Conservation (phyloP, 768 basidiomycete species). For the Amanita rimosa region DNA sequence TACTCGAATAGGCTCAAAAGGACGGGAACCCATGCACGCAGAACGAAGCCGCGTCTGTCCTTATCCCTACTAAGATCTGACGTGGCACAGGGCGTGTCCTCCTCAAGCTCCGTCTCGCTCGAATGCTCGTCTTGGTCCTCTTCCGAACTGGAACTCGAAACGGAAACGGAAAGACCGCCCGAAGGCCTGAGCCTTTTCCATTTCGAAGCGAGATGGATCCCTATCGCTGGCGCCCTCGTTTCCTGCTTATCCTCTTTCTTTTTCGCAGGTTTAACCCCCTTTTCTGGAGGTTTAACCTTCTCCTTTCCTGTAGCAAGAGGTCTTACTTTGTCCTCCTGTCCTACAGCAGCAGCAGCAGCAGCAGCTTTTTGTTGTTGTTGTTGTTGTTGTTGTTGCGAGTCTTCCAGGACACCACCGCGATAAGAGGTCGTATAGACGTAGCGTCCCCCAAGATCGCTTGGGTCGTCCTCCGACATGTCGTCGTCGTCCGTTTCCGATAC, state of each 20-base stretch:
- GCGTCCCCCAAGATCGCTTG: neutral
- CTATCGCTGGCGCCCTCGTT: neutral
- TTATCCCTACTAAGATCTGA: neutral
- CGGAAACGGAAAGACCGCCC: neutral
- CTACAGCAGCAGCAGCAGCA: too few species aligned
- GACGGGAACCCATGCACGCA: constrained; percentile 2
- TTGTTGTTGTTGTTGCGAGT: neutral
- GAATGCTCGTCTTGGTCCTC: neutral
- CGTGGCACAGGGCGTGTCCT: neutral
- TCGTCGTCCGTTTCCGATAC: neutral
- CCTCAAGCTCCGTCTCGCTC: too few species aligned
- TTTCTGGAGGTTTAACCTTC: too few species aligned
- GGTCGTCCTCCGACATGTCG: neutral
- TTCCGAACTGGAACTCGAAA: neutral
- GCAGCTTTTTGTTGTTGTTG: too few species aligned
- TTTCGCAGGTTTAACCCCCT: neutral
- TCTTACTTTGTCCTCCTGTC: neutral
- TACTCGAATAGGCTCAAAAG: neutral
- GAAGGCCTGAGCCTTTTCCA: neutral
- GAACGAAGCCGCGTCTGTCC: neutral
- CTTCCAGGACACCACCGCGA: neutral
- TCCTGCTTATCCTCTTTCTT: neutral
- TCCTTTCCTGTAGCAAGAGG: neutral
- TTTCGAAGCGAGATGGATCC: neutral
- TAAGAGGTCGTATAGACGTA: neutral